Evolutionary conservation across 164 flowering plant genomes (phyloP), one percentile per base, ranked within the genome.

Genomic region (Magnolia kwangsiensis): DNA sequence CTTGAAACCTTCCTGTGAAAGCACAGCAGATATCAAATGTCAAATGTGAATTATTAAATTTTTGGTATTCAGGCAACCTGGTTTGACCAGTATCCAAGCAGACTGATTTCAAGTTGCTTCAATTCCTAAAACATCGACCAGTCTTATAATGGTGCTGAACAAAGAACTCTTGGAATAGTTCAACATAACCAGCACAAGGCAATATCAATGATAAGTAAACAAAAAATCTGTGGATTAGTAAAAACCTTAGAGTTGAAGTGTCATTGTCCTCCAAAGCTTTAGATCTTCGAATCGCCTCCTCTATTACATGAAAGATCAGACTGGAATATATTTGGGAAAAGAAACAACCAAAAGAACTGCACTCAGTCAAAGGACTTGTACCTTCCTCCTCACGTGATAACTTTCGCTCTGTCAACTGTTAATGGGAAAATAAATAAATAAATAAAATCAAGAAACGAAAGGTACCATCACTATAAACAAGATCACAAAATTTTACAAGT

Each of bases 211-310:
- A 45, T 73, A 31, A 76, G 50, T 27, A 37, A 58, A 27, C 11
- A 77, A 51, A 7, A 13, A 76, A 71, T n/a, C 50, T 29, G 18
- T 63, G 13, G 45, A 68, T 18, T 29, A 16, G 20, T 49, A 74
- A 84, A 74, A 77, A 95, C 98, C 99, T 94, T 80, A 96, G 85
- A 78, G 83, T 63, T 19, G 72, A 73, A 29, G 83, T 76, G 23
- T 82, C 95, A 81, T 94, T 81, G 21, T 82, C 45, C 84, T 94
- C 98, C 82, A 86, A 24, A 61, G 97, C 98, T 65, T 86, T 84
- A 61, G 93, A 86, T 84, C 99, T 88, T 70, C 96, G 86, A 77
- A 87, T 80, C 77, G 90, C 95, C 82, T 95, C 99, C 79, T 93
- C 98, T 95, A 75, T 65, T 16, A 68, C 31, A 31, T 20, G 78